Base-by-base conservation (phyloP, 768 basidiomycete species). In the Russula virescens region DNA sequence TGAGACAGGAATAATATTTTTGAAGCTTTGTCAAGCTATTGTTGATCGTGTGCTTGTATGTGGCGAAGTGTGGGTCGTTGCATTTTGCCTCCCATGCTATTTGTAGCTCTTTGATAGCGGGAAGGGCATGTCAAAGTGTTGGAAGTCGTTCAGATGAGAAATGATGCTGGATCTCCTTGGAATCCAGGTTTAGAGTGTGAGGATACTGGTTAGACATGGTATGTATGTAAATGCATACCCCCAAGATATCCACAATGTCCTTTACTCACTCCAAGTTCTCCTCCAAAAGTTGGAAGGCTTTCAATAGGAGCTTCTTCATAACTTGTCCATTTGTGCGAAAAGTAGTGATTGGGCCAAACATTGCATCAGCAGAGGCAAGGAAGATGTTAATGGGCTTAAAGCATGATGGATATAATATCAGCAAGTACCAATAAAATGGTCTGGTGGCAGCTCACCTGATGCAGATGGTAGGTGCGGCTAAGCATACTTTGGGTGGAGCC, bases 71-170 rank as follows among this genome's bases (percentile, higher is more conserved):
- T 1, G 16, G 1, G 8, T n/a, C 7, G 1, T 50, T 10, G 9
- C 2, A 2, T 8, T 34, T 50, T 6, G 0, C n/a, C 8, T 50
- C 49, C 49, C 49, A 50, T 31, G 3, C 18, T 2, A 18, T 66
- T 13, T 61, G 71, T 0, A 75, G 68, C 2, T 69, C 63, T 48
- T 75, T 71, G 3, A 75, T 48, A 0, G 68, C 66, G 5, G 71
- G 72, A 5, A 75, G 69, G 0, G 66, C 70, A 5, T 42, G 61
- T 61, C 68, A 74, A 0, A 76, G 67, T 0, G 72, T 73, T n/a
- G n/a, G n/a, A n/a, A 60, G 60, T 2, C 55, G 28, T 6, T 73
- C 69, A 0, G 71, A 57, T 0, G 70, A 74, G 48, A 75, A 73
- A 31, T 47, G 26, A 8, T 73, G 72, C 34, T 73, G 73, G 23